A percentile compares a stretch with the other conserved stretches of the same genome.
Evolutionary conservation across 2,329 filamentous ascomycete species (phyloP).

Genomic region (Aspergillus sp.): DNA sequence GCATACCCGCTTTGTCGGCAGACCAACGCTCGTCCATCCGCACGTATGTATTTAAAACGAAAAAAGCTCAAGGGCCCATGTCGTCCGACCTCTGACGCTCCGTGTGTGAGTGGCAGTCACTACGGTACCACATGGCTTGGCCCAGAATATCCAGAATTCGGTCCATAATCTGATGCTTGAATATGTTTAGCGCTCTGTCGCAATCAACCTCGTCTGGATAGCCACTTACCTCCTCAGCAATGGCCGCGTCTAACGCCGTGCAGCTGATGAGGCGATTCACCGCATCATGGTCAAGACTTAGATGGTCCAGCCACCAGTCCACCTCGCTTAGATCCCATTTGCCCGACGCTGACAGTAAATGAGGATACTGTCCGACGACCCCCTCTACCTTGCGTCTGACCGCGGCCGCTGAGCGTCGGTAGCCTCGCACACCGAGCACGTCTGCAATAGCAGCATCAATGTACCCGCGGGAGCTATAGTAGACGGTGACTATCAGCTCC

Average conservation of each 20-base stretch:
- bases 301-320: conserved; percentile 3
- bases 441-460: conserved; percentile 1
- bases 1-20: too few species aligned
- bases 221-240: conserved; percentile 1
- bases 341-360: background rate
- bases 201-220: too few species aligned
- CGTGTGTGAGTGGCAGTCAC: too few species aligned
- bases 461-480: conserved; percentile 1
- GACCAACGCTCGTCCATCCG: too few species aligned
- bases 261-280: conserved; percentile 1
- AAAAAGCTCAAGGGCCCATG: too few species aligned
- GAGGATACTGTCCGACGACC: background rate
- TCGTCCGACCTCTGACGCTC: too few species aligned
- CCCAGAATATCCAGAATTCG: too few species aligned
- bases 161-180: too few species aligned
- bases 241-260: background rate
- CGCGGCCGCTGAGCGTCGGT: background rate
- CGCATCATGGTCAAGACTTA: background rate
- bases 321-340: conserved; percentile 1
- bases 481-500: conserved; percentile 2
- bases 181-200: too few species aligned
- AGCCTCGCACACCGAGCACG: background rate
- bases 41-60: too few species aligned
- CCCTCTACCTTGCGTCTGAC: background rate
- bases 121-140: too few species aligned